Base-by-base conservation (phyloP, 75 land plant genomes). In the Pinus albicaulis region DNA sequence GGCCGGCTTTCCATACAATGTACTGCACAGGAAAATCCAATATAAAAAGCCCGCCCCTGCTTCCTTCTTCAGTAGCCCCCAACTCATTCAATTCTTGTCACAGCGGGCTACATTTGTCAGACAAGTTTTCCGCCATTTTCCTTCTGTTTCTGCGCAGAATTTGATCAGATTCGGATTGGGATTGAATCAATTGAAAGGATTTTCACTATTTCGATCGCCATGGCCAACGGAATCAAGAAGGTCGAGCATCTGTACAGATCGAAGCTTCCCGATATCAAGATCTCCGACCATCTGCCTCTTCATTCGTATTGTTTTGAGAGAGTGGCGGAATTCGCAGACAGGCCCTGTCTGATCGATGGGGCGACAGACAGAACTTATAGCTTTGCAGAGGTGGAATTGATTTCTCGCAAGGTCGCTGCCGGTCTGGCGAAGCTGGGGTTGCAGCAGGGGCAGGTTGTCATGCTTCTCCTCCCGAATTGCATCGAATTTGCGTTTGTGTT, bases 401-500 rank as follows among this genome's bases (percentile, higher is more conserved):
- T 76, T 20, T 25, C 93, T 16, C 70, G 83, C 3, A 74, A 80
- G 53, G 86, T 89, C 36, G 86, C 88, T 5, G 78, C 85, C 28
- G 89, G 91, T 0, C 81, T 93, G 59, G 71, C 61, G 59, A 76
- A 64, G 0, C 68, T 86, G 5, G 95, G 95, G 55, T 23, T 92
- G 70, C 19, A 65, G 6, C 63, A 75, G 55, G 86, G 88, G 19
- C 81, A 89, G 34, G 93, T 89, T 15, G 86, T 91, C 79, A 93
- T 93, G 96, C 77, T 86, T 7, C 74, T 91, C 31, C 86, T 93
- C 41, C 93, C 80, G 38, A 93, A 93, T 85, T 91, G 79, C 38
- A 71, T 85, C 2, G 90, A 93, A 56, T 93, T 93, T 76, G 86
- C 79, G 48, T 76, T 87, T 59, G 76, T 86, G 14, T 93, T 93